These are phyloP conservation scores for Cyclanthera cordifolia DNA, from an alignment of 306 rosid species.

Conservation along the genomic window DNA sequence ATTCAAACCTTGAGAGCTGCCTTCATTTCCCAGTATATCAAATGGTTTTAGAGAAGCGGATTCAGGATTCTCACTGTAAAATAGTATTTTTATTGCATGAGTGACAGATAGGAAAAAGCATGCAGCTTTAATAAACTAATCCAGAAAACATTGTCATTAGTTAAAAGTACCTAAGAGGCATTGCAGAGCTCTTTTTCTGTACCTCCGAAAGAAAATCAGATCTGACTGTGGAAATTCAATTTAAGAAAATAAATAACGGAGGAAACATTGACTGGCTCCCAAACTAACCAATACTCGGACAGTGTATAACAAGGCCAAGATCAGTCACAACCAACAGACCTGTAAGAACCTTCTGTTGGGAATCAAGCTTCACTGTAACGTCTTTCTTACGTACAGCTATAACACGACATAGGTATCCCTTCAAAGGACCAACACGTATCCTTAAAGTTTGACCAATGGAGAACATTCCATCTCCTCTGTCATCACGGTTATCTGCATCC, in stretches of 20 bases:
- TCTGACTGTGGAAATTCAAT: constrained; percentile 45
- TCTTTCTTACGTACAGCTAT: constrained; percentile 72
- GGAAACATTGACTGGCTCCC: not conserved
- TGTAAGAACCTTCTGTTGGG: constrained; percentile 92
- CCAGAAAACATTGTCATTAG: not conserved
- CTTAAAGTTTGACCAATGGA: constrained; percentile 90
- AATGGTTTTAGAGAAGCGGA: constrained; percentile 55
- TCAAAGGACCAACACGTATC: constrained; percentile 89
- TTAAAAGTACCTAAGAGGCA: constrained; percentile 38
- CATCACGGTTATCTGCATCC: constrained; percentile 60
- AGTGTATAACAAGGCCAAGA: constrained; percentile 4
- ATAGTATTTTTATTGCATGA: not conserved
- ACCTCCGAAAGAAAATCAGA: constrained; percentile 89
- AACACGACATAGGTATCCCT: constrained; percentile 94
- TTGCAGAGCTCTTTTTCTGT: constrained; percentile 46
- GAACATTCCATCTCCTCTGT: constrained; percentile 44
- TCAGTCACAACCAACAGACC: constrained; percentile 34
- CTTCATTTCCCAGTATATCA: constrained; percentile 57
- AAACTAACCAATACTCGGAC: not conserved
- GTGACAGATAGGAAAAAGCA: constrained; percentile 17
- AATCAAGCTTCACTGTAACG: constrained; percentile 93
- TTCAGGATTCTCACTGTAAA: constrained; percentile 43
- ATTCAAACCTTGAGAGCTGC: constrained; percentile 54
- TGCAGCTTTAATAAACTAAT: not conserved
- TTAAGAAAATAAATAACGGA: constrained; percentile 3